Percentiles rank a stretch among this genome's conserved stretches.
Evolutionary conservation across 208 protist species (phyloP).

Genomic region (Trichomonas tenax): DNA sequence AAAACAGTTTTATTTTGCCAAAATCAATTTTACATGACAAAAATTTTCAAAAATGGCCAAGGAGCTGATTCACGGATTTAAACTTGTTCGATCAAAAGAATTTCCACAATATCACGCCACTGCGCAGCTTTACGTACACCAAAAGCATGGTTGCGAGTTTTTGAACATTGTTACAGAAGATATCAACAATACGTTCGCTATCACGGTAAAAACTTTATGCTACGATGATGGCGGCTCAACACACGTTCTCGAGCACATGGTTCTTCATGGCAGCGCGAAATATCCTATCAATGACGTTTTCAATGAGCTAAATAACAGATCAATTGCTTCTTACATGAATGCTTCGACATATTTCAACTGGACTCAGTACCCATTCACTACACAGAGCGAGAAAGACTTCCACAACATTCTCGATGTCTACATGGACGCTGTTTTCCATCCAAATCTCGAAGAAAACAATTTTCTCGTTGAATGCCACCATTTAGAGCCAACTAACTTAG

Average conservation of each 20-base stretch:
- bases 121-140: not conserved
- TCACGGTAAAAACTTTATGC: slow-evolving; percentile 35
- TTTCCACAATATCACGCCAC: not conserved
- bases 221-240: slow-evolving; percentile 35
- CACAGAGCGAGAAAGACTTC: slow-evolving; percentile 36
- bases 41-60: not conserved
- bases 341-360: slow-evolving; percentile 38
- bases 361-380: slow-evolving; percentile 37
- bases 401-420: slow-evolving; percentile 47
- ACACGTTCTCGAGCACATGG: slow-evolving; percentile 47
- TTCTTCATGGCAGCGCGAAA: slow-evolving; percentile 37
- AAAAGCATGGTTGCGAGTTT: not conserved
- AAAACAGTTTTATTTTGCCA: too few species aligned
- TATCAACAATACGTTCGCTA: slow-evolving; percentile 33
- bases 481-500: not conserved
- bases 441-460: slow-evolving; percentile 31
- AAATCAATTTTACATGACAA: too few species aligned
- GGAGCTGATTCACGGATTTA: not conserved
- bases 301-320: slow-evolving; percentile 37
- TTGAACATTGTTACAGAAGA: not conserved
- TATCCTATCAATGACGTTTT: slow-evolving; percentile 45
- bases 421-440: slow-evolving; percentile 43
- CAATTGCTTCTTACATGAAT: slow-evolving; percentile 42
- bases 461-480: slow-evolving; percentile 35
- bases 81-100: not conserved